Evolutionary conservation across 192 early-diverging fungal species (phyloP).

Genomic region (Gigaspora rosea): DNA sequence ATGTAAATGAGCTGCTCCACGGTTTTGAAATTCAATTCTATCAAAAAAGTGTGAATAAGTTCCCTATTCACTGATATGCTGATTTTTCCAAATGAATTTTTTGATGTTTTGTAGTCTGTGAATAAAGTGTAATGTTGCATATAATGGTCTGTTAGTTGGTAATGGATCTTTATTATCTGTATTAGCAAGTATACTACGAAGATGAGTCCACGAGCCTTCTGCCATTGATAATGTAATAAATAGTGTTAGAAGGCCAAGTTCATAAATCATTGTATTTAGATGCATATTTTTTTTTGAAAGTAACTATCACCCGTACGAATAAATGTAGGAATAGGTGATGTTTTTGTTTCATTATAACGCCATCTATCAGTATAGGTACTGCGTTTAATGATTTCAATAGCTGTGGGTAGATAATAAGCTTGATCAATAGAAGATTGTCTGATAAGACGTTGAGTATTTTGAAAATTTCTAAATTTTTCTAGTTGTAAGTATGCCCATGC

Average conservation of each 20-base stretch:
- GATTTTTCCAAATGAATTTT: not conserved
- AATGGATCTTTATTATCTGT: too few relatives aligned
- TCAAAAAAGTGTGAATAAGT: not conserved
- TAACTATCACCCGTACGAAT: too few relatives aligned
- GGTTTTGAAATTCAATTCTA: slow-evolving; percentile 1
- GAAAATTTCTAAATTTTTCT: too few relatives aligned
- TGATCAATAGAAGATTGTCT: too few relatives aligned
- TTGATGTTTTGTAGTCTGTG: not conserved
- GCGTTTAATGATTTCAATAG: slow-evolving; percentile 5
- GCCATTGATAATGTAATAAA: slow-evolving; percentile 18
- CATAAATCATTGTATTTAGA: too few relatives aligned
- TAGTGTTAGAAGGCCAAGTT: too few relatives aligned
- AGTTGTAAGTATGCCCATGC: slow-evolving; percentile 20
- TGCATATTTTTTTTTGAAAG: too few relatives aligned
- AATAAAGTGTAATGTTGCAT: too few relatives aligned
- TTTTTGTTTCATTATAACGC: not conserved
- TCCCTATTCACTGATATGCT: not conserved
- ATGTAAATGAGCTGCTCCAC: too few relatives aligned
- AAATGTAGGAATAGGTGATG: too few relatives aligned
- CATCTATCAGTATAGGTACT: not conserved
- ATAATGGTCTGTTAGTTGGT: not conserved
- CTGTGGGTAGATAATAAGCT: not conserved
- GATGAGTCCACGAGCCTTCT: not conserved
- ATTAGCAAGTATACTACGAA: too few relatives aligned
- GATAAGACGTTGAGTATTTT: too few relatives aligned